phyloP scores from a whole-genome alignment of 306 rosid species.

The Pueraria montana region DNA sequence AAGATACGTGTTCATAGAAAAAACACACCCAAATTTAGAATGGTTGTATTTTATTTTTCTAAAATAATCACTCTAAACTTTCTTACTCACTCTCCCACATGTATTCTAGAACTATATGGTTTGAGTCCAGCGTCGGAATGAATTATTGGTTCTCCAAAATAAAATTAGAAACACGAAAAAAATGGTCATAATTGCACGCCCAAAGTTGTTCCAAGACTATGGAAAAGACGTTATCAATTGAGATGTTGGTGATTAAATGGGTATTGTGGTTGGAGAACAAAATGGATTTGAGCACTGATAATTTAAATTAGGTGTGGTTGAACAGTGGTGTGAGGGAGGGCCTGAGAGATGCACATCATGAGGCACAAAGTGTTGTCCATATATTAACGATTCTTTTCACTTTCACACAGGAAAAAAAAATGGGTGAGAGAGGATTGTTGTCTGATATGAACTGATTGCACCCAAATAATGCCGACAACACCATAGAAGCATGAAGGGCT shows the following conservation, averaged over 20 bases:
- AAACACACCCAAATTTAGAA: neutral
- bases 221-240: neutral
- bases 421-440: constrained; percentile 46
- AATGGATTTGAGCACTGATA: neutral
- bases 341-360: constrained; percentile 30
- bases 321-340: constrained; percentile 1
- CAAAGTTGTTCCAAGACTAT: neutral
- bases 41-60: neutral
- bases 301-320: neutral
- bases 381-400: constrained; percentile 35
- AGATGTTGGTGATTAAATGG: constrained; percentile 14
- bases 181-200: neutral
- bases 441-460: constrained; percentile 59
- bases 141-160: neutral
- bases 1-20: neutral
- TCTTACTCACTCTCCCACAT: neutral
- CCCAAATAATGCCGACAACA: constrained; percentile 72
- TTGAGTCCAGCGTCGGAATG: no score
- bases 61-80: neutral
- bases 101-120: no score
- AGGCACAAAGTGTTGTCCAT: constrained; percentile 42
- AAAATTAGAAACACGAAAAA: neutral
- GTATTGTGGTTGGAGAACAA: neutral
- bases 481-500: constrained; percentile 59
- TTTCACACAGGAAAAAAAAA: constrained; percentile 39